Evolutionary conservation across 169 alveolate species (phyloP).

Genomic region (Ophryocystis elektroscirrha): DNA sequence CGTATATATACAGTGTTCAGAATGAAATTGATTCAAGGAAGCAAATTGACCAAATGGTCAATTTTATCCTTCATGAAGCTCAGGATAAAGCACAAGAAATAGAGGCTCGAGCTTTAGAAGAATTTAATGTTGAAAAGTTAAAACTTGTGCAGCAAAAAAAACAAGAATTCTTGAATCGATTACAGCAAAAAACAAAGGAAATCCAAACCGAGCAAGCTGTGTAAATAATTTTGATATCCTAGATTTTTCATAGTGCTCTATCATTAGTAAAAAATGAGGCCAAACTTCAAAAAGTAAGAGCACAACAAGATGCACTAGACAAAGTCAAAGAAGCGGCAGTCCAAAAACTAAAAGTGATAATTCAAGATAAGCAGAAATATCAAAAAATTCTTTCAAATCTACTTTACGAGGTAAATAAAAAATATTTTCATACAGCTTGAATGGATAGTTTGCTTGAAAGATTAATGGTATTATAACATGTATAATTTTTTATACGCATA

Average conservation of each 20-base stretch:
- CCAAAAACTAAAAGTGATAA: slow-evolving; percentile 26
- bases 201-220: slow-evolving; percentile 35
- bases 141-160: slow-evolving; percentile 59
- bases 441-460: not conserved
- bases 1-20: too few species aligned
- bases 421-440: not conserved
- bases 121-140: slow-evolving; percentile 63
- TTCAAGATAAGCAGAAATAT: slow-evolving; percentile 35
- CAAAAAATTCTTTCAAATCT: slow-evolving; percentile 30
- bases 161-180: slow-evolving; percentile 54
- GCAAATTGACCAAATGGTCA: slow-evolving; percentile 72
- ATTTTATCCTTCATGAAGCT: slow-evolving; percentile 71
- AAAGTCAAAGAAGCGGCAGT: slow-evolving; percentile 11
- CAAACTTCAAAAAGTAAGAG: slow-evolving; percentile 50
- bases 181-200: slow-evolving; percentile 34
- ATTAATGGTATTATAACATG: not conserved
- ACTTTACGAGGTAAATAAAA: slow-evolving; percentile 38
- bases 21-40: slow-evolving; percentile 66
- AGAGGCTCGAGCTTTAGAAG: slow-evolving; percentile 68
- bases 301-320: slow-evolving; percentile 42
- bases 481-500: slow-evolving; percentile 1
- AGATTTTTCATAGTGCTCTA: slow-evolving; percentile 27
- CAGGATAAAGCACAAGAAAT: slow-evolving; percentile 71
- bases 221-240: slow-evolving; percentile 1
- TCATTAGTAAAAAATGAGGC: slow-evolving; percentile 60